These are phyloP conservation scores for Cytidiella melzeri DNA, from an alignment of 768 basidiomycete species.

Conservation along the genomic window DNA sequence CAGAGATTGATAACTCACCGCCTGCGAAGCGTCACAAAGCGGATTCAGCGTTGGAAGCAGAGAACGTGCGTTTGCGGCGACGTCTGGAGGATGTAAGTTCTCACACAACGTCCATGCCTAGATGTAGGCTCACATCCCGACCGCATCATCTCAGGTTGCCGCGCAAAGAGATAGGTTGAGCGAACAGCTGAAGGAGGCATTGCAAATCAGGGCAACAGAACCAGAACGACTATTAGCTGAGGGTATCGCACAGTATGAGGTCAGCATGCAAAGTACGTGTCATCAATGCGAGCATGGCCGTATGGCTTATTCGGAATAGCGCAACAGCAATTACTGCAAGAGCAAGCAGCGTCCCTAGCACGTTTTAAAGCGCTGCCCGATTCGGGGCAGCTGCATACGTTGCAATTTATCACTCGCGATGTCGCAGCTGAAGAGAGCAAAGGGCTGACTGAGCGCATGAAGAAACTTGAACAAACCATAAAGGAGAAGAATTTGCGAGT, in stretches of 20 bases:
- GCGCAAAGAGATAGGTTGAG: conserved; percentile 31
- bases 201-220: conserved; percentile 56
- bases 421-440: conserved; percentile 66
- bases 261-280: conserved; percentile 37
- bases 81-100: conserved; percentile 22
- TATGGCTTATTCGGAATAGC: conserved; percentile 29
- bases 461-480: conserved; percentile 35
- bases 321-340: conserved; percentile 47
- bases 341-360: conserved; percentile 49
- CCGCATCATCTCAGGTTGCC: conserved; percentile 10
- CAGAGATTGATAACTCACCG: not conserved
- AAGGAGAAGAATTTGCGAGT: conserved; percentile 43
- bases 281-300: not conserved
- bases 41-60: conserved; percentile 14
- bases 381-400: conserved; percentile 41
- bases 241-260: conserved; percentile 45
- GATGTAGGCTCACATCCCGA: not conserved
- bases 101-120: no score
- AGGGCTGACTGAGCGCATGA: conserved; percentile 41
- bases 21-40: conserved; percentile 4
- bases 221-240: conserved; percentile 50
- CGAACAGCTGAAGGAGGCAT: conserved; percentile 53
- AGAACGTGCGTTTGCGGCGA: conserved; percentile 15
- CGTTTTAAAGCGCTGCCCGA: conserved; percentile 47
- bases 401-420: conserved; percentile 69